Conservation (phyloP, 306 rosid species). For the Vicia villosa region DNA sequence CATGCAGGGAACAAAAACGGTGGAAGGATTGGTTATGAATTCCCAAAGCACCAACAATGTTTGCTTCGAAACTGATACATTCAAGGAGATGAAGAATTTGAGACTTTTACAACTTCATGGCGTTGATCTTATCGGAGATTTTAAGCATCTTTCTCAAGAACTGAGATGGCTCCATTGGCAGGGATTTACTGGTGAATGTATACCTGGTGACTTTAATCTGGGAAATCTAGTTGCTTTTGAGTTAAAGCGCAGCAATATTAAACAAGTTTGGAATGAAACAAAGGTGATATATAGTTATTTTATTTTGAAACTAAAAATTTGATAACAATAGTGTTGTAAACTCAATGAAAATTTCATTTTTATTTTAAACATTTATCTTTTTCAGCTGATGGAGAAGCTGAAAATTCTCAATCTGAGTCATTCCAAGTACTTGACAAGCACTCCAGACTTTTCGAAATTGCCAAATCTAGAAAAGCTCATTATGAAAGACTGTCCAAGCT, state of each 20-base stretch:
- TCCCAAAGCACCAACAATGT: neutral
- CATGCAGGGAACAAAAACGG: slow-evolving; percentile 23
- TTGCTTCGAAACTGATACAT: slow-evolving; percentile 28
- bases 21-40: slow-evolving; percentile 32
- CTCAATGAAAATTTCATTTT: neutral
- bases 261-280: slow-evolving; percentile 36
- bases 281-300: slow-evolving; percentile 1
- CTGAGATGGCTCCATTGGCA: slow-evolving; percentile 50
- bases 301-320: neutral
- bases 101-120: slow-evolving; percentile 42
- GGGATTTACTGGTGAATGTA: slow-evolving; percentile 27
- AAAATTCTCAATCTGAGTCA: slow-evolving; percentile 41
- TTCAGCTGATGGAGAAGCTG: slow-evolving; percentile 14
- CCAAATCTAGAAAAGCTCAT: slow-evolving; percentile 43
- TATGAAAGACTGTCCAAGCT: slow-evolving; percentile 26
- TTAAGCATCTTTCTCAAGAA: slow-evolving; percentile 31
- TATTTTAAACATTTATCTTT: neutral
- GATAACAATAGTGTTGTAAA: neutral
- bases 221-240: slow-evolving; percentile 35
- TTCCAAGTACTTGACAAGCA: neutral
- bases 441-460: slow-evolving; percentile 44
- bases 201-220: slow-evolving; percentile 33
- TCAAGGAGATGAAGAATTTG: slow-evolving; percentile 42
- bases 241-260: slow-evolving; percentile 38
- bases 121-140: slow-evolving; percentile 36